Percentiles rank a stretch among this genome's conserved stretches.
These are phyloP conservation scores for Trematosphaeria pertusa DNA, from an alignment of 2,329 filamentous ascomycete species.

Conservation along the genomic window DNA sequence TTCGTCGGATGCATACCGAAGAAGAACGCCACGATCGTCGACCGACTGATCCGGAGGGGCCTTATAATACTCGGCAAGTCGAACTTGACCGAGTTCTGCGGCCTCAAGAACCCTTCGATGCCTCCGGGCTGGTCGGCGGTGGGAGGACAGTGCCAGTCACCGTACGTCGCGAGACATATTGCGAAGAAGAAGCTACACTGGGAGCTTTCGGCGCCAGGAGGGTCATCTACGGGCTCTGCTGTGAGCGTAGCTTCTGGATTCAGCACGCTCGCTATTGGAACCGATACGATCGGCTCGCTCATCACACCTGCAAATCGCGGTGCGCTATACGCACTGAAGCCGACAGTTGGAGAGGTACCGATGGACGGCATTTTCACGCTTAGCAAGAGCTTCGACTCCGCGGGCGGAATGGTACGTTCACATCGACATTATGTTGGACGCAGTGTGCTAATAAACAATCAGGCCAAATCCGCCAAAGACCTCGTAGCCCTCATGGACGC, in stretches of 20 bases:
- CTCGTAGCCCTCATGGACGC: constrained; percentile 42
- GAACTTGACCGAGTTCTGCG: constrained; percentile 51
- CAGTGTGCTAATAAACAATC: not conserved
- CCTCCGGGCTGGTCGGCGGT: constrained; percentile 51
- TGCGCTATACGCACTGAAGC: constrained; percentile 50
- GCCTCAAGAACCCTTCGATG: constrained; percentile 45
- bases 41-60: constrained; percentile 47
- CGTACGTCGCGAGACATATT: constrained; percentile 48
- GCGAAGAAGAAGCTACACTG: constrained; percentile 45
- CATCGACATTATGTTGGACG: not conserved
- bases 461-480: constrained; percentile 46
- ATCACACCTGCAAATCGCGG: constrained; percentile 50
- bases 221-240: constrained; percentile 48
- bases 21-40: constrained; percentile 47
- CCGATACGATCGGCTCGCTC: constrained; percentile 50
- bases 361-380: constrained; percentile 46
- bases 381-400: constrained; percentile 43
- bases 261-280: constrained; percentile 48
- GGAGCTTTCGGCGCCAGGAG: constrained; percentile 47
- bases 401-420: constrained; percentile 38
- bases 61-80: constrained; percentile 53
- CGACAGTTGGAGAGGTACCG: constrained; percentile 43
- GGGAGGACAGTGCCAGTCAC: constrained; percentile 48
- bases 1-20: constrained; percentile 48
- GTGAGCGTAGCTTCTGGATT: constrained; percentile 51